Conservation (phyloP, 2,329 filamentous ascomycete genomes). For the Aspergillus unguis region DNA sequence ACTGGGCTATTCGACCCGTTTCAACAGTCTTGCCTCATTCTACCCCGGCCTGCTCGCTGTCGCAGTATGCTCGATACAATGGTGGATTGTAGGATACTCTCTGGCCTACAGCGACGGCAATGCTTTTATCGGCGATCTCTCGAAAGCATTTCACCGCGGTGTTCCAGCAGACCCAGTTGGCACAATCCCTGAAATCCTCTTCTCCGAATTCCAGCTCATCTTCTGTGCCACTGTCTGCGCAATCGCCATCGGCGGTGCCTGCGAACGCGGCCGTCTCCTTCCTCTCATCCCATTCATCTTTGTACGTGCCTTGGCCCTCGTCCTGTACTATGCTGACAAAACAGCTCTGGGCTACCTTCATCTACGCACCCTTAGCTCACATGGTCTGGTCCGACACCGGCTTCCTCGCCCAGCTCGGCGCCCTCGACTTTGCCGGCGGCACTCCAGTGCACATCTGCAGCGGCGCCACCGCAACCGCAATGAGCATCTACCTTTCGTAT, state of each 20-base stretch:
- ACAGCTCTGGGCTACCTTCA: slow-evolving; percentile 49
- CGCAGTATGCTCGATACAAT: slow-evolving; percentile 50
- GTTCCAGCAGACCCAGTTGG: slow-evolving; percentile 50
- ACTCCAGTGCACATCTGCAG: slow-evolving; percentile 59
- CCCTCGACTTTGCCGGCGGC: slow-evolving; percentile 68
- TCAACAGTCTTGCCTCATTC: slow-evolving; percentile 48
- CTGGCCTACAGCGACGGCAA: slow-evolving; percentile 49
- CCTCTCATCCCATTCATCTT: slow-evolving; percentile 51
- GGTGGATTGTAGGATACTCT: slow-evolving; percentile 50
- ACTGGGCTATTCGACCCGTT: slow-evolving; percentile 50
- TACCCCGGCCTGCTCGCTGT: slow-evolving; percentile 49
- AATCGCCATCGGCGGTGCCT: slow-evolving; percentile 50
- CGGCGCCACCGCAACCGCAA: slow-evolving; percentile 42
- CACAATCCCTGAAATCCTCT: slow-evolving; percentile 50
- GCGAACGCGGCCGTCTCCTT: slow-evolving; percentile 47
- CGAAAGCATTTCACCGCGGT: slow-evolving; percentile 45
- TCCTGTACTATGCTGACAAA: background rate
- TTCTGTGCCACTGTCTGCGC: slow-evolving; percentile 52
- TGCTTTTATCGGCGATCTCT: slow-evolving; percentile 45
- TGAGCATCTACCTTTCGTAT: slow-evolving; percentile 52
- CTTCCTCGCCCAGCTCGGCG: slow-evolving; percentile 44
- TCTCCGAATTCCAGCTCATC: slow-evolving; percentile 52
- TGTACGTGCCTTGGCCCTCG: slow-evolving; percentile 12
- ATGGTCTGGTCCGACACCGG: slow-evolving; percentile 50
- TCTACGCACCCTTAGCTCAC: slow-evolving; percentile 49